These are phyloP conservation scores for Tricholoma sp. DNA, from an alignment of 768 basidiomycete genomes.

Conservation along the genomic window DNA sequence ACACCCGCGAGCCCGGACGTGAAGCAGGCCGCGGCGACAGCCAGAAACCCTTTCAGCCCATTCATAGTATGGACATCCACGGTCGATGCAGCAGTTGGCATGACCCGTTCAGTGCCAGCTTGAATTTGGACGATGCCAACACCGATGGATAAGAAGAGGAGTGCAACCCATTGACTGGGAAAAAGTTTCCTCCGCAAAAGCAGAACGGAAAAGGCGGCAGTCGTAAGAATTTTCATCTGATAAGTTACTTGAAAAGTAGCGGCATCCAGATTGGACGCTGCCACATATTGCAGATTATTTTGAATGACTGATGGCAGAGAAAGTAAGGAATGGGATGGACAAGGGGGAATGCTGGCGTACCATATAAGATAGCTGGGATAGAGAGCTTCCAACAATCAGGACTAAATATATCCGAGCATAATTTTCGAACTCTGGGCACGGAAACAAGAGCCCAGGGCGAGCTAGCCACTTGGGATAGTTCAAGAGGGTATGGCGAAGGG, in stretches of 20 bases:
- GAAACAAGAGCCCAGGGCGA: slow-evolving; percentile 1
- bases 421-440: slow-evolving; percentile 37
- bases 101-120: slow-evolving; percentile 30
- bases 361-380: slow-evolving; percentile 93
- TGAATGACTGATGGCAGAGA: slow-evolving; percentile 64
- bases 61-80: slow-evolving; percentile 58
- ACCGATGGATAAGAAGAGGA: slow-evolving; percentile 81
- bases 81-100: slow-evolving; percentile 16
- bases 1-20: slow-evolving; percentile 96
- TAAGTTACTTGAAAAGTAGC: slow-evolving; percentile 97
- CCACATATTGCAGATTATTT: slow-evolving; percentile 94
- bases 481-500: slow-evolving; percentile 15
- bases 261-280: slow-evolving; percentile 88
- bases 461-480: slow-evolving; percentile 23
- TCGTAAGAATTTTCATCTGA: slow-evolving; percentile 97
- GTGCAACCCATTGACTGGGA: slow-evolving; percentile 75
- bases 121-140: slow-evolving; percentile 90
- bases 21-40: slow-evolving; percentile 87
- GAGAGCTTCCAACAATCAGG: slow-evolving; percentile 96
- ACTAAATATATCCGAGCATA: slow-evolving; percentile 73
- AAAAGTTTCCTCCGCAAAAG: slow-evolving; percentile 74
- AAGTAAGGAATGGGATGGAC: background rate
- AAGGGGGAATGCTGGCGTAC: slow-evolving; percentile 22
- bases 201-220: slow-evolving; percentile 82
- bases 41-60: slow-evolving; percentile 80